phyloP scores from a whole-genome alignment of 208 protist genomes.

The Tetramitus jugosus region DNA sequence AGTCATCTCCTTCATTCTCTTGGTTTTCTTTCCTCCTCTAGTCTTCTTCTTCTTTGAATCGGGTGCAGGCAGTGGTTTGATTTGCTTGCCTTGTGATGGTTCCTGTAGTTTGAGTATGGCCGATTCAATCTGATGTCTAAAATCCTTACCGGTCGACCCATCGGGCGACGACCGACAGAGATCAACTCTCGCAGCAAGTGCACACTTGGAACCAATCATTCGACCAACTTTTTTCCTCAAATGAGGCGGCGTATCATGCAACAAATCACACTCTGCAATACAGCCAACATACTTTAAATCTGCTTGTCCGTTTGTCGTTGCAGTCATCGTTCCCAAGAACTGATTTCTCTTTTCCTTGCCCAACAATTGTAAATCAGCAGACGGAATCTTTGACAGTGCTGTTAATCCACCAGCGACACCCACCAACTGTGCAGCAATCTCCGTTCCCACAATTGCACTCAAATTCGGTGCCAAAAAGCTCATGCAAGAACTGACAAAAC shows the following conservation, averaged over 20 bases:
- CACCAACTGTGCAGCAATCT: slow-evolving; percentile 77
- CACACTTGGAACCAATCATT: background rate
- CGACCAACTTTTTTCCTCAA: background rate
- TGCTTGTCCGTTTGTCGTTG: background rate
- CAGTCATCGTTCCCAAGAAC: background rate
- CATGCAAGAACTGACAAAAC: slow-evolving; percentile 48
- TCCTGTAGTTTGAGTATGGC: slow-evolving; percentile 31
- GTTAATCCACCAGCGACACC: slow-evolving; percentile 49
- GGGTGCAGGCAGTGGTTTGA: slow-evolving; percentile 34
- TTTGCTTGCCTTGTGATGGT: slow-evolving; percentile 24
- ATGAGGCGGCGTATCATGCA: background rate
- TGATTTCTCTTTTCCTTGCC: slow-evolving; percentile 4
- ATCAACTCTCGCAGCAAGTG: slow-evolving; percentile 17
- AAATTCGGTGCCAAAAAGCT: slow-evolving; percentile 76
- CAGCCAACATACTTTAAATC: background rate
- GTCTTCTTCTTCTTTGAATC: slow-evolving; percentile 15
- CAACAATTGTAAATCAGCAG: background rate
- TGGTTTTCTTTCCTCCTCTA: slow-evolving; percentile 24
- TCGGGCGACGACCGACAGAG: background rate
- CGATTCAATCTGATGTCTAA: slow-evolving; percentile 20
- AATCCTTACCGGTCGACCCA: slow-evolving; percentile 9
- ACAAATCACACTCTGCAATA: slow-evolving; percentile 5
- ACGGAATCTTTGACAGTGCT: background rate
- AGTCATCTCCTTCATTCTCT: background rate
- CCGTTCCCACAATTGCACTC: slow-evolving; percentile 71